phyloP scores from a whole-genome alignment of 345 rosid species.

The Eutrema japonicum region DNA sequence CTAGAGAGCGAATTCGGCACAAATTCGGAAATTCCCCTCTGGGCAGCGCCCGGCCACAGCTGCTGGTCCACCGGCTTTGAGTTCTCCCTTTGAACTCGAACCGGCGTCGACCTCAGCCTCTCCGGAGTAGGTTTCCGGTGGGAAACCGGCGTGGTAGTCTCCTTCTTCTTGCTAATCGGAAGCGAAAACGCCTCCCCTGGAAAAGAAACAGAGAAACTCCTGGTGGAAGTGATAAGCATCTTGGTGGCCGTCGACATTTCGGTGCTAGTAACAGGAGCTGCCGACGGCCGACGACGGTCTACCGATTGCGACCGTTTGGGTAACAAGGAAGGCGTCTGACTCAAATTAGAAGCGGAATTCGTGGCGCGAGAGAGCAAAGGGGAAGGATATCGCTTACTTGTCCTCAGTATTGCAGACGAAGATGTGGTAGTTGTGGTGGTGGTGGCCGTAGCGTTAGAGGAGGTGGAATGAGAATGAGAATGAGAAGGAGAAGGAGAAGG shows the following conservation, averaged over 20 bases:
- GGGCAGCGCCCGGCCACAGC: slow-evolving; percentile 78
- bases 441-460: slow-evolving; percentile 39
- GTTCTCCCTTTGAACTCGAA: slow-evolving; percentile 71
- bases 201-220: slow-evolving; percentile 90
- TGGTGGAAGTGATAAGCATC: slow-evolving; percentile 82
- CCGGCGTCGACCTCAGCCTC: slow-evolving; percentile 59
- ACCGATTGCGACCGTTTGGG: slow-evolving; percentile 84
- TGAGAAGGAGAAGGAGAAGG: slow-evolving; percentile 84
- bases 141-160: slow-evolving; percentile 47
- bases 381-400: slow-evolving; percentile 60
- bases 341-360: slow-evolving; percentile 46
- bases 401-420: slow-evolving; percentile 37
- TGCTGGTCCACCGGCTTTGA: slow-evolving; percentile 60
- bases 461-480: slow-evolving; percentile 55
- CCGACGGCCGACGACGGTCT: slow-evolving; percentile 63
- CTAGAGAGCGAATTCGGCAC: slow-evolving; percentile 48
- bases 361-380: slow-evolving; percentile 64
- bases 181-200: slow-evolving; percentile 93
- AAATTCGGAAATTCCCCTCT: slow-evolving; percentile 53
- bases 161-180: slow-evolving; percentile 80
- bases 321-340: slow-evolving; percentile 46
- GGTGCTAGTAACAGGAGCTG: slow-evolving; percentile 46
- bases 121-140: slow-evolving; percentile 67
- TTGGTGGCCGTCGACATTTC: slow-evolving; percentile 66
- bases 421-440: slow-evolving; percentile 38